These are phyloP conservation scores for Tritrichomonas foetus DNA, from an alignment of 208 protist genomes.

Conservation along the genomic window DNA sequence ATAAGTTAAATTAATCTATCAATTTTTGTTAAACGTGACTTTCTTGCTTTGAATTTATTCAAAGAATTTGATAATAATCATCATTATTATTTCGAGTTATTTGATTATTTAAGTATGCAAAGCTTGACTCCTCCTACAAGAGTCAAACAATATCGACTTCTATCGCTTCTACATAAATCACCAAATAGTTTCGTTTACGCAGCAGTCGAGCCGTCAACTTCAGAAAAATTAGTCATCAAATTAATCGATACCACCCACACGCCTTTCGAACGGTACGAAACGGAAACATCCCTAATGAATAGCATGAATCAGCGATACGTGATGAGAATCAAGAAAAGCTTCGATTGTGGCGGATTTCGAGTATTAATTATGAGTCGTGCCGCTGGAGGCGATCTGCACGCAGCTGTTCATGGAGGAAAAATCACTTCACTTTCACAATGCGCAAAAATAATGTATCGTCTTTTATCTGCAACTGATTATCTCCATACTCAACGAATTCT, in stretches of 20 bases:
- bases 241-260: not conserved
- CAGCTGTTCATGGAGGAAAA: not conserved
- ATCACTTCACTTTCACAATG: not conserved
- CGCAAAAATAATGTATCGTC: not conserved
- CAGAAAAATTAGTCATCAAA: not conserved
- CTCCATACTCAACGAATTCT: not conserved
- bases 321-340: not conserved
- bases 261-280: not conserved
- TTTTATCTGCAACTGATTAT: not conserved
- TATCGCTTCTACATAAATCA: not conserved
- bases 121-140: no score
- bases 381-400: not conserved
- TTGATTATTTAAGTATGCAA: no score
- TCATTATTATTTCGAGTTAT: no score
- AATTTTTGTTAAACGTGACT: no score
- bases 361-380: not conserved
- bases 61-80: no score
- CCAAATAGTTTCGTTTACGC: not conserved
- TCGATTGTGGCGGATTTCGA: not conserved
- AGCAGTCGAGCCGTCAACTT: not conserved
- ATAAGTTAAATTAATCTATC: no score
- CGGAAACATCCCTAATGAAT: not conserved
- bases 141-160: not conserved
- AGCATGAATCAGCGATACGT: not conserved
- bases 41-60: no score